These are phyloP conservation scores for Malassezia brasiliensis DNA, from an alignment of 1,284 basidiomycete species.

Conservation along the genomic window DNA sequence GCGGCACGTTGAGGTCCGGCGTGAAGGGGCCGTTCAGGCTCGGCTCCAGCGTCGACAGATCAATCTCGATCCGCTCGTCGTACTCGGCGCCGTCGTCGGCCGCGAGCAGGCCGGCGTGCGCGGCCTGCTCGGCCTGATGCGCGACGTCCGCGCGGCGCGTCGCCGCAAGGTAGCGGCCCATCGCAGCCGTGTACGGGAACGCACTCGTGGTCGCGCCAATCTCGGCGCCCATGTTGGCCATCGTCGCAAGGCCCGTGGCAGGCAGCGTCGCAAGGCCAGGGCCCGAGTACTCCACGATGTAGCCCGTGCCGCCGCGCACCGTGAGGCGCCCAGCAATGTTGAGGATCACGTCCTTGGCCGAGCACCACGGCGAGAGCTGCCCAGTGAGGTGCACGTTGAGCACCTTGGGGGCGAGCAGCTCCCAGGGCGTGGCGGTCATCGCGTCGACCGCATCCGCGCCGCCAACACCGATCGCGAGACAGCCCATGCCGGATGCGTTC, in stretches of 20 bases:
- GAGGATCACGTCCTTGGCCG: conserved; percentile 91
- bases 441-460: conserved; percentile 98
- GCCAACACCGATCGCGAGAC: conserved; percentile 95
- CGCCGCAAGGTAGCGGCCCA: conserved; percentile 79
- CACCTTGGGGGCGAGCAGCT: conserved; percentile 84
- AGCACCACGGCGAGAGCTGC: conserved; percentile 79
- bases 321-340: conserved; percentile 89
- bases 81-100: conserved; percentile 89
- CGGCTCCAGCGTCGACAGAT: conserved; percentile 84
- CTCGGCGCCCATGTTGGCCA: conserved; percentile 98
- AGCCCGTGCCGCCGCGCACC: conserved; percentile 90
- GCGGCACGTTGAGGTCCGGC: conserved; percentile 85
- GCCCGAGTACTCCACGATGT: conserved; percentile 94
- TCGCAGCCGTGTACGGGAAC: conserved; percentile 81
- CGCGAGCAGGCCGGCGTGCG: conserved; percentile 62
- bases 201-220: conserved; percentile 96
- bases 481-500: conserved; percentile 93
- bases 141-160: conserved; percentile 84
- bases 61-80: conserved; percentile 88
- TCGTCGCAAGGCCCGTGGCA: conserved; percentile 88
- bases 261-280: conserved; percentile 83
- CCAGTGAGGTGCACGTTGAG: conserved; percentile 76
- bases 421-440: conserved; percentile 96
- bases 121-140: conserved; percentile 74
- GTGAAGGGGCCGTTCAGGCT: conserved; percentile 91